phyloP scores from a whole-genome alignment of 1,284 basidiomycete genomes.

The Athelia psychrophila region DNA sequence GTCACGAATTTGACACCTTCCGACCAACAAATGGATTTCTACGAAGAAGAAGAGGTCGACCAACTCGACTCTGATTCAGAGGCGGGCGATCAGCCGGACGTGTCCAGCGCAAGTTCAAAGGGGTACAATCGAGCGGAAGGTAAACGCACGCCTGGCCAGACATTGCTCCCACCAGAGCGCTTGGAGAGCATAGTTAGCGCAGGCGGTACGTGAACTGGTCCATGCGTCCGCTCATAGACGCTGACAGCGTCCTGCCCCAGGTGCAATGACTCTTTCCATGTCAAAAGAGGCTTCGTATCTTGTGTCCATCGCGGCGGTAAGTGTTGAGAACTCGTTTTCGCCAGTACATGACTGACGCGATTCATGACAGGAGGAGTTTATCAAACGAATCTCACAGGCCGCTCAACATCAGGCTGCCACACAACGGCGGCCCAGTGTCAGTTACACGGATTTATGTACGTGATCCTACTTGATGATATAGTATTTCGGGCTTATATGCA shows the following conservation, averaged over 20 bases:
- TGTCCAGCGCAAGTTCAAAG: conserved; percentile 29
- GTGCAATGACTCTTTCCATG: conserved; percentile 48
- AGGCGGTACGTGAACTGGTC: conserved; percentile 48
- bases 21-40: not conserved
- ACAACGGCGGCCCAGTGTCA: conserved; percentile 50
- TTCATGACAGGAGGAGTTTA: conserved; percentile 66
- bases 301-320: conserved; percentile 67
- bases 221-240: not conserved
- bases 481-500: conserved; percentile 8
- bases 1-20: not conserved
- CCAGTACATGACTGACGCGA: no score
- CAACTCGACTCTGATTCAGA: conserved; percentile 67
- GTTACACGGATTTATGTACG: conserved; percentile 70
- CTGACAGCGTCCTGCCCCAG: conserved; percentile 6
- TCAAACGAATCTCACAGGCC: conserved; percentile 61
- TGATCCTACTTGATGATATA: conserved; percentile 6
- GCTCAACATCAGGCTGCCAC: conserved; percentile 53
- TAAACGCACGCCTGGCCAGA: conserved; percentile 57
- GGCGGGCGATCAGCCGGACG: conserved; percentile 36
- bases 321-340: conserved; percentile 18
- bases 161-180: conserved; percentile 54
- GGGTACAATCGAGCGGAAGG: conserved; percentile 31
- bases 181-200: conserved; percentile 71
- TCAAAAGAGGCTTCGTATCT: conserved; percentile 74
- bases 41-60: conserved; percentile 52